A percentile compares a stretch with the other conserved stretches of the same genome.
Evolutionary conservation across 2,329 filamentous ascomycete species (phyloP).

Genomic region (Magnaporthiopsis poae): DNA sequence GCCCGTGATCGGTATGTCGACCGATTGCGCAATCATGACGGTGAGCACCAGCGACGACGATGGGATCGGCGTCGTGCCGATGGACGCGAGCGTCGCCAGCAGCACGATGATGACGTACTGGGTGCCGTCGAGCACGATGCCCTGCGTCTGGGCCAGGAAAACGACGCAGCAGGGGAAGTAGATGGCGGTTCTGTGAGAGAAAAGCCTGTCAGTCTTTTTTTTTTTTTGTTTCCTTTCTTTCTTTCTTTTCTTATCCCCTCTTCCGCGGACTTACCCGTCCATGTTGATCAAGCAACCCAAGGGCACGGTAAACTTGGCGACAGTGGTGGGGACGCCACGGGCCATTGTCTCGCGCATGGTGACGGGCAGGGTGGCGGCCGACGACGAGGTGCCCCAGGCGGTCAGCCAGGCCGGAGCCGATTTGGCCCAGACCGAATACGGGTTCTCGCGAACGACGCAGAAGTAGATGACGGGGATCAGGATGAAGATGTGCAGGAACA

Average conservation of each 20-base stretch:
- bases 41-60: slow-evolving; percentile 40
- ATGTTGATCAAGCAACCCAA: slow-evolving; percentile 41
- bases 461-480: slow-evolving; percentile 35
- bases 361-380: slow-evolving; percentile 41
- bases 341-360: slow-evolving; percentile 32
- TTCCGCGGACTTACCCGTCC: slow-evolving; percentile 24
- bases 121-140: slow-evolving; percentile 28
- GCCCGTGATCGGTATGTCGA: slow-evolving; percentile 31
- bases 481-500: slow-evolving; percentile 22
- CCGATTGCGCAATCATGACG: slow-evolving; percentile 38
- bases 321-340: slow-evolving; percentile 30
- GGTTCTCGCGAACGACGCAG: slow-evolving; percentile 32
- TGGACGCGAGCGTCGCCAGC: slow-evolving; percentile 40
- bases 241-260: not conserved
- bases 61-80: slow-evolving; percentile 44
- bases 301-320: slow-evolving; percentile 37
- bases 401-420: slow-evolving; percentile 43
- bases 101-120: slow-evolving; percentile 41
- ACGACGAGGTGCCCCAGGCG: slow-evolving; percentile 44
- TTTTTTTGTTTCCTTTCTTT: not conserved
- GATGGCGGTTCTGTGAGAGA: slow-evolving; percentile 34
- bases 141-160: slow-evolving; percentile 42
- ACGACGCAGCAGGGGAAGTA: slow-evolving; percentile 45
- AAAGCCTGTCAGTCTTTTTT: slow-evolving; percentile 10
- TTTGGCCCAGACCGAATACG: slow-evolving; percentile 37